phyloP scores from a whole-genome alignment of 352 stramenopile species.

The Pythium myriotylum region DNA sequence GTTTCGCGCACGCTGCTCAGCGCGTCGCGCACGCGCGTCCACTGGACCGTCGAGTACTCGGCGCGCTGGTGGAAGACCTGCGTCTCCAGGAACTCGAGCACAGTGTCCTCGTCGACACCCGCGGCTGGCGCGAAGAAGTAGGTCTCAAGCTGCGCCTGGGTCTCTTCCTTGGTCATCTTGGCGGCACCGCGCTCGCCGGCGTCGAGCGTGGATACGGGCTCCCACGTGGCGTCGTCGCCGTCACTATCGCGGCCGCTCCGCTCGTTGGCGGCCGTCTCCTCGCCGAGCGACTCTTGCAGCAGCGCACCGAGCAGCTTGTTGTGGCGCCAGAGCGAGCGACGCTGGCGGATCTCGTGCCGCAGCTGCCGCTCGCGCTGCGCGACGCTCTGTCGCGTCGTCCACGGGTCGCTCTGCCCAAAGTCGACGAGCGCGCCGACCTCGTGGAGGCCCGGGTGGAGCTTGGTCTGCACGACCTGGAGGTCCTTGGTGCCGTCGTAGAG shows the following conservation, averaged over 20 bases:
- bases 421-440: constrained; percentile 18
- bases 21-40: constrained; percentile 29
- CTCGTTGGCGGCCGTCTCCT: constrained; percentile 22
- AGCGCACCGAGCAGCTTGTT: too few species aligned
- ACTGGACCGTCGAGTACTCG: constrained; percentile 28
- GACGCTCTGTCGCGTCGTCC: constrained; percentile 14
- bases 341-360: constrained; percentile 14
- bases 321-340: constrained; percentile 21
- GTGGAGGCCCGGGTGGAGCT: constrained; percentile 15
- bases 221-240: constrained; percentile 8
- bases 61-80: constrained; percentile 39
- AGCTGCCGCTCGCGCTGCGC: constrained; percentile 7
- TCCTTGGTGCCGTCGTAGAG: constrained; percentile 23
- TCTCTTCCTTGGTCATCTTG: constrained; percentile 40
- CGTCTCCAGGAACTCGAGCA: constrained; percentile 38
- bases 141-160: constrained; percentile 38
- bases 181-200: constrained; percentile 21
- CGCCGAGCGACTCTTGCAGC: constrained; percentile 17
- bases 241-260: neutral
- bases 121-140: constrained; percentile 41
- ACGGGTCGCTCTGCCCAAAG: constrained; percentile 19
- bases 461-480: constrained; percentile 16
- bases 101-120: constrained; percentile 35
- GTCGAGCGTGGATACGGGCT: neutral
- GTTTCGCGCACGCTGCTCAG: too few species aligned